Evolutionary conservation across 192 early-diverging fungal genomes (phyloP).

Genomic region (Linnemannia schmuckeri): DNA sequence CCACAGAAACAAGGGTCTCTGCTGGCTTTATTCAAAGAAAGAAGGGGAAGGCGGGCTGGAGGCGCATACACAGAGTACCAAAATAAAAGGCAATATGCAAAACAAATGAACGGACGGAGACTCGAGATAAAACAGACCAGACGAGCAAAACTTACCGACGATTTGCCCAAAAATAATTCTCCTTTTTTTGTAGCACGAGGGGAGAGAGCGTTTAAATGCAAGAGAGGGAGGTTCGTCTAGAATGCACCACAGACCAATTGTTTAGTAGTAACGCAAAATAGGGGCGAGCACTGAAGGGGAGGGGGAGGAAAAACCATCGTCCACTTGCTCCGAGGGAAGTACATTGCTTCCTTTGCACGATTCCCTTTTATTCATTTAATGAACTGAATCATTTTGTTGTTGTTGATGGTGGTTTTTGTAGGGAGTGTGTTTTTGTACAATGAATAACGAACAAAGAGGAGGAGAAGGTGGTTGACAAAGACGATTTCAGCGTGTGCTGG

Average conservation of each 20-base stretch:
- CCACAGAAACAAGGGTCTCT: too few relatives aligned
- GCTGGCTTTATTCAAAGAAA: too few relatives aligned
- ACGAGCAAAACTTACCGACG: not conserved
- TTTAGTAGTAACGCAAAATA: not conserved
- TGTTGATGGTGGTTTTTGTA: not conserved
- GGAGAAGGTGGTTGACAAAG: too few relatives aligned
- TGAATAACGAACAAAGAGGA: not conserved
- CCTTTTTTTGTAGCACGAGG: not conserved
- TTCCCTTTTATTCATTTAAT: not conserved
- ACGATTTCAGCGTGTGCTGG: too few relatives aligned
- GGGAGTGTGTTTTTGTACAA: not conserved
- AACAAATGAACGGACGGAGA: not conserved
- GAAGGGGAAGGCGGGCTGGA: too few relatives aligned
- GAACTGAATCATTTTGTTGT: not conserved
- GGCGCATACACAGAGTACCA: not conserved
- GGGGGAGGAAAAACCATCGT: not conserved
- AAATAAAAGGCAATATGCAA: not conserved
- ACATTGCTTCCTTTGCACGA: not conserved
- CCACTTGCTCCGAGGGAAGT: not conserved
- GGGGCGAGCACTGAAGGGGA: not conserved
- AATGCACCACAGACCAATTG: not conserved
- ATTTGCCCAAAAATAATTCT: not conserved
- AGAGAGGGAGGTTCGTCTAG: not conserved
- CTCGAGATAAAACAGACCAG: not conserved
- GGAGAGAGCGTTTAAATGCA: not conserved